Evolutionary conservation across 2,329 filamentous ascomycete species (phyloP).

Genomic region (Stagonosporopsis chrysanthemi): DNA sequence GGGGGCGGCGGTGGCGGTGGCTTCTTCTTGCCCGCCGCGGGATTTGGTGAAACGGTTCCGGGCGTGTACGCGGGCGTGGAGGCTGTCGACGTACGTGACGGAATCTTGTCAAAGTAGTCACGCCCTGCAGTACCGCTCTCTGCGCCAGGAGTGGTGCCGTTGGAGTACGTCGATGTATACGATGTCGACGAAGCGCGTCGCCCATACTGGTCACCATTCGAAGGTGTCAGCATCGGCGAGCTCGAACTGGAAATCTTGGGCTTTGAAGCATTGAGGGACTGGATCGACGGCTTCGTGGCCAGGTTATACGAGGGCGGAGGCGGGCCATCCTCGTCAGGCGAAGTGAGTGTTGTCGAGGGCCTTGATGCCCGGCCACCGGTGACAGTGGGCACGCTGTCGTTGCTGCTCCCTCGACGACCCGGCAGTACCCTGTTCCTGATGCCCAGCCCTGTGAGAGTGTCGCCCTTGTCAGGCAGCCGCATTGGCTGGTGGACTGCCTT

Average conservation of each 20-base stretch:
- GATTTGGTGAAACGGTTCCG: slow-evolving; percentile 51
- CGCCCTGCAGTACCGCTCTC: slow-evolving; percentile 33
- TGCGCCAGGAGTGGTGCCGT: slow-evolving; percentile 25
- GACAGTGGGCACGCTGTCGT: slow-evolving; percentile 45
- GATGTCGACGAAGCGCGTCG: slow-evolving; percentile 43
- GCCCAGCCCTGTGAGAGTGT: slow-evolving; percentile 57
- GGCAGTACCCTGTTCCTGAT: slow-evolving; percentile 54
- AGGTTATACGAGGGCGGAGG: slow-evolving; percentile 40
- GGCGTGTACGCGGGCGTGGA: slow-evolving; percentile 29
- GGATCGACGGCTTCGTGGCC: slow-evolving; percentile 46
- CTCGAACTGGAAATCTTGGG: slow-evolving; percentile 44
- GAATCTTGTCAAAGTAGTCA: slow-evolving; percentile 53
- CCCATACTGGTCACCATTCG: slow-evolving; percentile 42
- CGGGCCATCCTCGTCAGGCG: slow-evolving; percentile 35
- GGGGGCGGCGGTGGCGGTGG: slow-evolving; percentile 75
- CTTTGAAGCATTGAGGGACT: slow-evolving; percentile 43
- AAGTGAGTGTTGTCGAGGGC: slow-evolving; percentile 35
- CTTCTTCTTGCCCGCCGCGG: slow-evolving; percentile 70
- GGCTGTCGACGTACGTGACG: slow-evolving; percentile 51
- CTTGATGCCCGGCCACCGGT: slow-evolving; percentile 41
- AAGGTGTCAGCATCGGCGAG: slow-evolving; percentile 45
- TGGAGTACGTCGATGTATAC: slow-evolving; percentile 40
- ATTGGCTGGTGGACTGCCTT: slow-evolving; percentile 69
- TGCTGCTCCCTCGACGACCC: slow-evolving; percentile 39
- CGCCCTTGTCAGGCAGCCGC: slow-evolving; percentile 56